These are phyloP conservation scores for Phoenix roebelenii DNA, from an alignment of 176 grass and related monocot species.

Conservation along the genomic window DNA sequence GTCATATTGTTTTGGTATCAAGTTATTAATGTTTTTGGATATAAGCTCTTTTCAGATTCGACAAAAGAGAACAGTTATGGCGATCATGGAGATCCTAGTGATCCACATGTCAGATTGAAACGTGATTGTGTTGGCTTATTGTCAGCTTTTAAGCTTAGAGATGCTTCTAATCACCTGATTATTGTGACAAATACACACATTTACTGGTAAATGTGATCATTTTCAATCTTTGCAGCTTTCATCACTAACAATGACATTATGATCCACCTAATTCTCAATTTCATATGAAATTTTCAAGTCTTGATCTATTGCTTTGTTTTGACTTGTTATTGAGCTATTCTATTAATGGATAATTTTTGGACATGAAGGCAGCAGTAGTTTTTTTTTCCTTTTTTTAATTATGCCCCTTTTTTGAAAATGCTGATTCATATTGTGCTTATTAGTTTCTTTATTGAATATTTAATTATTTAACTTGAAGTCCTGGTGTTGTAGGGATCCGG, in stretches of 20 bases:
- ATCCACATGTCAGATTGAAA: slow-evolving; percentile 82
- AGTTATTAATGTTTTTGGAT: not conserved
- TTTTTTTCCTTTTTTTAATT: slow-evolving; percentile 10
- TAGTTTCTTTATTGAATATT: slow-evolving; percentile 1
- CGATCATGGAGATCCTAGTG: slow-evolving; percentile 60
- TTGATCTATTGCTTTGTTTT: too few species aligned
- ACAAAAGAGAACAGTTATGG: slow-evolving; percentile 17
- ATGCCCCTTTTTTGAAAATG: slow-evolving; percentile 13
- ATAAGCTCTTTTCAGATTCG: slow-evolving; percentile 24
- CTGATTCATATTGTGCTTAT: slow-evolving; percentile 1
- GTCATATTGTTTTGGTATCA: too few species aligned
- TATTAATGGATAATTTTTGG: too few species aligned
- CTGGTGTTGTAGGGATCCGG: slow-evolving; percentile 64
- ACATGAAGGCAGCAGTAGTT: too few species aligned
- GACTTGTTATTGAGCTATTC: too few species aligned
- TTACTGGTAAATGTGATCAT: slow-evolving; percentile 57
- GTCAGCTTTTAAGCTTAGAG: slow-evolving; percentile 72
- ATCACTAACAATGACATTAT: too few species aligned
- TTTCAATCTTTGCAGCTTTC: not conserved
- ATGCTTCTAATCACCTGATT: slow-evolving; percentile 60
- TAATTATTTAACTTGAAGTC: not conserved
- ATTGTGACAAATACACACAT: slow-evolving; percentile 88
- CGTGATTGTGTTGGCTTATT: slow-evolving; percentile 86
- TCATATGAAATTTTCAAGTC: too few species aligned
- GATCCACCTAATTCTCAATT: too few species aligned